Evolutionary conservation across 106 monocot species (phyloP), one percentile per base, ranked within the genome.

Genomic region (Cymbidium sinense): DNA sequence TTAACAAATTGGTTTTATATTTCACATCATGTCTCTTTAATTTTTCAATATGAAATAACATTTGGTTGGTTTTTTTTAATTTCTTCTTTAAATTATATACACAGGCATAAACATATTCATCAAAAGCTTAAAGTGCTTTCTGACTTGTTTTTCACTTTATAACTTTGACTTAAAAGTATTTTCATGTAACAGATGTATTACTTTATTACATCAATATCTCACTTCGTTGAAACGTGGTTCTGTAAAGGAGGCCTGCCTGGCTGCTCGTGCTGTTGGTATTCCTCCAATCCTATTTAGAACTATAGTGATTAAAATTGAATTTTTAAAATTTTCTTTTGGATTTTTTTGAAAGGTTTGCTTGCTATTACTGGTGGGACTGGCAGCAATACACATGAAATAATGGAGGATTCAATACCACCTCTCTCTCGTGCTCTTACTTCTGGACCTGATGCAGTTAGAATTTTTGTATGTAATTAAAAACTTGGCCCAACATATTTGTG

Each of bases 201-300:
- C 96, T 50, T 75, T 96, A 44, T 73, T 93, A 35, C 82, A 88
- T 78, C 92, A 90, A 75, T 99, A 84, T 44, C 81, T 89, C 36
- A 87, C 74, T 76, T 99, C 92, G 18, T 54, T 99, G 13, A 99
- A 90, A 70, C 84, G 82, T 11, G 99, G 99, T 64, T 99, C 99
- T 37, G 67, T 90, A 29, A 90, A 86, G 74, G 99, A 99, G 86
- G 83, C 80, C 52, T 86, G 79, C 72, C 75, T 95, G 77, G 94
- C 99, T 84, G 85, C 87, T 76, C 88, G 90, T 83, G 99, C 94
- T 30, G 86, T 94, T 77, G 95, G 99, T 96, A 43, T 34, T 73
- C 58, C 23, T 80, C 21, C 50, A 30, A n/a, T 30, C 50, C 70
- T 28, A 27, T 47, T 28, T 65, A 29, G 7, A 67, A n/a, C 33